phyloP scores from a whole-genome alignment of 148 eudicot species.

The Drosera capensis region DNA sequence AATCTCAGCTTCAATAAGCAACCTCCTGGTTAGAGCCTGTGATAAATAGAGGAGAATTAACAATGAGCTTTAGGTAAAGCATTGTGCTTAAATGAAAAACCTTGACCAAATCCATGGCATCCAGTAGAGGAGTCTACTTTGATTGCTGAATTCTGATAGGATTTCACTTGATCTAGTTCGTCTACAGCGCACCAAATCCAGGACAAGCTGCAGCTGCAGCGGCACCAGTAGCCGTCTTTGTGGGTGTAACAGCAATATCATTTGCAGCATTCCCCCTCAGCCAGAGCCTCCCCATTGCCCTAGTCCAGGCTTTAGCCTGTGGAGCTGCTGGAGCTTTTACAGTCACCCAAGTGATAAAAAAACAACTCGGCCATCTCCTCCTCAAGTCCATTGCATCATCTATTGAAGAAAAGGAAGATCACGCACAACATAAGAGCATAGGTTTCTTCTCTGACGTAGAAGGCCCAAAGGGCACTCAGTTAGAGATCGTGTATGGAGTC shows the following conservation, averaged over 20 bases:
- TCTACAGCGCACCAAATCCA: slow-evolving; percentile 92
- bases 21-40: too few species aligned
- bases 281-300: slow-evolving; percentile 28
- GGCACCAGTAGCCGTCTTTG: slow-evolving; percentile 70
- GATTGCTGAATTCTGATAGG: slow-evolving; percentile 20
- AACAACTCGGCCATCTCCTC: slow-evolving; percentile 73
- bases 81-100: too few species aligned
- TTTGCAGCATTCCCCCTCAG: slow-evolving; percentile 79
- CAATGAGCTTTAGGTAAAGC: too few species aligned
- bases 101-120: too few species aligned
- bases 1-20: too few species aligned
- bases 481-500: slow-evolving; percentile 73
- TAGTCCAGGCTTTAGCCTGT: slow-evolving; percentile 49
- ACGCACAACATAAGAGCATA: slow-evolving; percentile 18
- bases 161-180: slow-evolving; percentile 48
- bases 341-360: slow-evolving; percentile 39
- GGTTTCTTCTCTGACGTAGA: slow-evolving; percentile 59
- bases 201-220: slow-evolving; percentile 93
- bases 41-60: too few species aligned
- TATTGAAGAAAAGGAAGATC: slow-evolving; percentile 6
- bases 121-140: too few species aligned
- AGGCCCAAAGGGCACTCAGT: slow-evolving; percentile 72
- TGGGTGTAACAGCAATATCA: slow-evolving; percentile 60
- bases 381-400: slow-evolving; percentile 21
- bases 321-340: slow-evolving; percentile 54